Evolutionary conservation across 2,329 filamentous ascomycete species (phyloP), one percentile per base, ranked within the genome.

Genomic region (Diplodia seriata): DNA sequence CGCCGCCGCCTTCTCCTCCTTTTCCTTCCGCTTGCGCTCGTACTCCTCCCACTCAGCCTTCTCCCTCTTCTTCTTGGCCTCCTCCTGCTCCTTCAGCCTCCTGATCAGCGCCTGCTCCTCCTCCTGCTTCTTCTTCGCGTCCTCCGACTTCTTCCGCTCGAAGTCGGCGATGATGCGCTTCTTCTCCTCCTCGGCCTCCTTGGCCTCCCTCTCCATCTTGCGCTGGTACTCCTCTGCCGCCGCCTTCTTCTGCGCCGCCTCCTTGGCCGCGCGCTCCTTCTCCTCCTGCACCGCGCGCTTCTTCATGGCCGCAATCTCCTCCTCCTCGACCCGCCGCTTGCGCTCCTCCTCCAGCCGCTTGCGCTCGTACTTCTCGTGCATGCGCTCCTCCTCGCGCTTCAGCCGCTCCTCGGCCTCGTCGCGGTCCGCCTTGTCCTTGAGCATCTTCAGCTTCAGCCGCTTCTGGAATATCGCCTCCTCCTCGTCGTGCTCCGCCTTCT

Each of bases 31-130:
- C 72, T 80, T 79, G 29, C 72, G 73, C 36, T 78, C 66, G 62
- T 81, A 77, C 31, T 76, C 79, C 31, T 83, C 78, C 47, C 75
- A 77, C 69, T 83, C 79, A 68, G 78, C 77, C 70, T 79, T 79
- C 62, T 82, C 81, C 69, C 80, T 79, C 31, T 76, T 74, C 68
- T 81, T 77, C 70, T 78, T 76, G 59, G 75, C 74, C 66, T 79
- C 77, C 64, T 81, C 76, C 68, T 82, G 79, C 1, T 78, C 75
- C 66, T 77, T 75, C 33, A 81, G 74, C 59, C 81, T 77, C 63
- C 78, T 74, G 12, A 79, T 72, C 7, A 81, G 71, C 51, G 77
- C 76, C 63, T 81, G 77, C 31, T 77, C 75, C 29, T 76, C 72
- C 49, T 76, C 73, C 68, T 77, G 76, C 64, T 75, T 77, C 62